Percentiles rank a stretch among this genome's conserved stretches.
phyloP scores from a whole-genome alignment of 2,329 filamentous ascomycete genomes.

The Calonectria ilicicola region DNA sequence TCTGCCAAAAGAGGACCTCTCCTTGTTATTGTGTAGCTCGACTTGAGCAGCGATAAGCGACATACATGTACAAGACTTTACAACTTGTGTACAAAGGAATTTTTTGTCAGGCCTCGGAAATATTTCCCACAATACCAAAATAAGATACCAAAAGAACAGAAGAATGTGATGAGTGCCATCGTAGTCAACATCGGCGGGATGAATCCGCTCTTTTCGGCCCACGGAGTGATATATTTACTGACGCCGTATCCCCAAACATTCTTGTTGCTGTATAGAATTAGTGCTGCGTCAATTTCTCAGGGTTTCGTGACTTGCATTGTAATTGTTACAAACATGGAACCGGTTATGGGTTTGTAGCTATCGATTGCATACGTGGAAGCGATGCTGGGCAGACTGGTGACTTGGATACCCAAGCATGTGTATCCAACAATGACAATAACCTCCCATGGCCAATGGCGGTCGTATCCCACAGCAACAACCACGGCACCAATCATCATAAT shows the following conservation, averaged over 20 bases:
- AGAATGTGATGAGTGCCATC: conserved; percentile 19
- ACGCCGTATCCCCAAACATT: conserved; percentile 22
- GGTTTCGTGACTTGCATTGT: conserved; percentile 1
- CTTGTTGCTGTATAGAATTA: conserved; percentile 7
- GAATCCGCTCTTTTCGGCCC: conserved; percentile 17
- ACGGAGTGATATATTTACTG: conserved; percentile 18
- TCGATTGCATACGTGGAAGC: conserved; percentile 25
- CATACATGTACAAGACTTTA: not conserved
- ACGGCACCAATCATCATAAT: conserved; percentile 18
- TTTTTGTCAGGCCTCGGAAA: conserved; percentile 12
- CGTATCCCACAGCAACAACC: conserved; percentile 16
- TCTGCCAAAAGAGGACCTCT: too few species aligned
- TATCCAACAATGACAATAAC: conserved; percentile 19
- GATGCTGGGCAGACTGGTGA: conserved; percentile 20
- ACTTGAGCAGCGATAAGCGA: not conserved
- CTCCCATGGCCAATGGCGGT: conserved; percentile 19
- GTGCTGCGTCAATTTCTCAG: too few species aligned
- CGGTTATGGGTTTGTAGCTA: conserved; percentile 23
- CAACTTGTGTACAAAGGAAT: conserved; percentile 15
- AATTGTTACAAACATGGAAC: conserved; percentile 22
- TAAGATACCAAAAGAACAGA: conserved; percentile 17
- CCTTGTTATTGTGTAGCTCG: too few species aligned
- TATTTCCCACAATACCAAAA: conserved; percentile 20
- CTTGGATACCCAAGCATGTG: conserved; percentile 16
- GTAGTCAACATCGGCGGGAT: conserved; percentile 3